Evolutionary conservation across 2,329 filamentous ascomycete genomes (phyloP).

Genomic region (Fusarium sp.): DNA sequence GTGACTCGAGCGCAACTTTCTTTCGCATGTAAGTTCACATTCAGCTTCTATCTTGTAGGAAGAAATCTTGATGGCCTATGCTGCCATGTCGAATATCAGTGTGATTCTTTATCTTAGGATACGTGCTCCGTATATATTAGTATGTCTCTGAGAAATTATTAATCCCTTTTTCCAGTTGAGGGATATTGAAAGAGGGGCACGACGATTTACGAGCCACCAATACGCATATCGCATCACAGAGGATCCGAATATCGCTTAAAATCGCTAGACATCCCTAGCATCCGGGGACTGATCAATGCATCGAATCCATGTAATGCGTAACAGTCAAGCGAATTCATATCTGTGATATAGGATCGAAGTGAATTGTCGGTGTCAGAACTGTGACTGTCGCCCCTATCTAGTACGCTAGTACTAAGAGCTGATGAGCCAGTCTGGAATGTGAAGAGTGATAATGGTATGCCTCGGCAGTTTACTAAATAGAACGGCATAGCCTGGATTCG

Average conservation of each 20-base stretch:
- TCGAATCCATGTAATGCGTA: constrained; percentile 6
- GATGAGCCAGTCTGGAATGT: neutral
- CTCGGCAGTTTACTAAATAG: neutral
- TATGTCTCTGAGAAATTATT: neutral
- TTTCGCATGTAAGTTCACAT: neutral
- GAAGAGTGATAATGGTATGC: neutral
- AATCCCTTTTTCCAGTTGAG: constrained; percentile 7
- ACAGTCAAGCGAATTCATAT: constrained; percentile 14
- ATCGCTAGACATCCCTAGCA: constrained; percentile 10
- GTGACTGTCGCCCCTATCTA: neutral
- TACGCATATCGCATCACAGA: constrained; percentile 8
- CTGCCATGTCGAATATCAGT: neutral
- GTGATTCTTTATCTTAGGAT: neutral
- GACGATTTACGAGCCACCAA: neutral
- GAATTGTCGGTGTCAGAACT: neutral
- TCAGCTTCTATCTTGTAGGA: too few relatives aligned
- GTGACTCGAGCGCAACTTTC: neutral
- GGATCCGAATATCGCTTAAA: constrained; percentile 35
- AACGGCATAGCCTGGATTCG: neutral
- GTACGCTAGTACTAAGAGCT: neutral
- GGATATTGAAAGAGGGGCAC: neutral
- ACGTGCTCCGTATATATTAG: too few relatives aligned
- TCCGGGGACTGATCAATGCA: constrained; percentile 9
- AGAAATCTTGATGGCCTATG: too few relatives aligned
- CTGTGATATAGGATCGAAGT: too few relatives aligned